Percentiles rank a stretch among this genome's conserved stretches.
Conservation (phyloP, 495 filamentous ascomycete genomes). For the Aspergillus biplanus region DNA sequence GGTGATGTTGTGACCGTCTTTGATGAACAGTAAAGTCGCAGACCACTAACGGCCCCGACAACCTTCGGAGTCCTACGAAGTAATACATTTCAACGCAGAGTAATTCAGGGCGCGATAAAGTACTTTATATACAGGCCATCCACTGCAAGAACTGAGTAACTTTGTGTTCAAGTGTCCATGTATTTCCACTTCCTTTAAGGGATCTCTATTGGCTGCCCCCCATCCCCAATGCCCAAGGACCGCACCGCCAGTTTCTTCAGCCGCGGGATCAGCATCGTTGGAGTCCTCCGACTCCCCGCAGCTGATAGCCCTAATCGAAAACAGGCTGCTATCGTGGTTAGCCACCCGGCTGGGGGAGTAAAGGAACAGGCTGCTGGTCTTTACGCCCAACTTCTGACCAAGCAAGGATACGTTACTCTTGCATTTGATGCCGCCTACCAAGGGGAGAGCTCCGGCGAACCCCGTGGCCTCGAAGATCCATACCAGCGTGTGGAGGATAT, state of each 20-base stretch:
- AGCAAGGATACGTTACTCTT: slow-evolving; percentile 37
- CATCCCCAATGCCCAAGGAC: background rate
- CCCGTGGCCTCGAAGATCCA: slow-evolving; percentile 43
- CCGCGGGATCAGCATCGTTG: background rate
- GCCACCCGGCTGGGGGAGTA: slow-evolving; percentile 38
- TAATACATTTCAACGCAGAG: too few relatives aligned
- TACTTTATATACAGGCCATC: too few relatives aligned
- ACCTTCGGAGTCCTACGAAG: too few relatives aligned
- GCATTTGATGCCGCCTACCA: slow-evolving; percentile 46
- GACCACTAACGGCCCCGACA: too few relatives aligned
- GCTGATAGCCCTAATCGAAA: background rate
- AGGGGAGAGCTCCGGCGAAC: slow-evolving; percentile 39
- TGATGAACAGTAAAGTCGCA: too few relatives aligned
- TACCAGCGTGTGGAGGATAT: slow-evolving; percentile 42
- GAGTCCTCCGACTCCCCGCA: background rate
- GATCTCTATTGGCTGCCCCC: too few relatives aligned
- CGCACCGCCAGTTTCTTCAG: background rate
- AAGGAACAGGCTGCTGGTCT: slow-evolving; percentile 44
- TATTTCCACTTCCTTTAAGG: too few relatives aligned
- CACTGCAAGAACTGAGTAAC: too few relatives aligned
- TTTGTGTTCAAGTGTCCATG: too few relatives aligned
- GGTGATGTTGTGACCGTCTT: too few relatives aligned
- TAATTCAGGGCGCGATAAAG: too few relatives aligned
- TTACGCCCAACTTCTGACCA: slow-evolving; percentile 35
- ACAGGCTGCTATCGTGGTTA: slow-evolving; percentile 36